These are phyloP conservation scores for Kluyveromyces lactis DNA, from an alignment of 805 yeast genomes.

Conservation along the genomic window DNA sequence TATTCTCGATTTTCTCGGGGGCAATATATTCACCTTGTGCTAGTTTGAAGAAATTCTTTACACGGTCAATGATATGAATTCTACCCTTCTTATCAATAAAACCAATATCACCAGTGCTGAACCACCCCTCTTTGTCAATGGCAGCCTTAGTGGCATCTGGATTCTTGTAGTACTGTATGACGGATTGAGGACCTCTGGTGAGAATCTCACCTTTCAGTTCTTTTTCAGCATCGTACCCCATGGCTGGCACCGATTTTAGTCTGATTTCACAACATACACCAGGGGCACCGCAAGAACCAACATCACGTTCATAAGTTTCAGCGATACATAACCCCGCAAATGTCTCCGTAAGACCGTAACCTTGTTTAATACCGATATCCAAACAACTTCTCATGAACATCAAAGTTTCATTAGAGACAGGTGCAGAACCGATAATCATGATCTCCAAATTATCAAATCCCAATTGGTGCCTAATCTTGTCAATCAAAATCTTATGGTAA, in stretches of 20 bases:
- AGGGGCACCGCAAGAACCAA: slow-evolving; percentile 57
- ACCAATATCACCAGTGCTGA: slow-evolving; percentile 61
- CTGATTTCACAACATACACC: slow-evolving; percentile 48
- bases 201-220: slow-evolving; percentile 52
- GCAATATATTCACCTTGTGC: slow-evolving; percentile 65
- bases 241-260: slow-evolving; percentile 55
- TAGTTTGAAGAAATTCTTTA: slow-evolving; percentile 68
- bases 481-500: slow-evolving; percentile 28
- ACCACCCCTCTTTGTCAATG: slow-evolving; percentile 54
- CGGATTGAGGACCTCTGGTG: slow-evolving; percentile 57
- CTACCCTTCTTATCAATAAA: slow-evolving; percentile 44
- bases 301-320: slow-evolving; percentile 37
- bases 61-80: slow-evolving; percentile 59
- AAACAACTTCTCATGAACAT: slow-evolving; percentile 55
- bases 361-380: slow-evolving; percentile 49
- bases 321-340: slow-evolving; percentile 50
- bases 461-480: slow-evolving; percentile 37
- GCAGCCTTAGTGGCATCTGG: slow-evolving; percentile 45
- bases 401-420: slow-evolving; percentile 54
- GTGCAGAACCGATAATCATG: slow-evolving; percentile 57
- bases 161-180: slow-evolving; percentile 47
- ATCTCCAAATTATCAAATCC: slow-evolving; percentile 39
- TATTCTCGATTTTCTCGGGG: slow-evolving; percentile 66
- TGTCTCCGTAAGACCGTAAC: slow-evolving; percentile 70
- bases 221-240: slow-evolving; percentile 41